Base-by-base conservation (phyloP, 2,329 filamentous ascomycete species). In the Gyromitra esculenta region DNA sequence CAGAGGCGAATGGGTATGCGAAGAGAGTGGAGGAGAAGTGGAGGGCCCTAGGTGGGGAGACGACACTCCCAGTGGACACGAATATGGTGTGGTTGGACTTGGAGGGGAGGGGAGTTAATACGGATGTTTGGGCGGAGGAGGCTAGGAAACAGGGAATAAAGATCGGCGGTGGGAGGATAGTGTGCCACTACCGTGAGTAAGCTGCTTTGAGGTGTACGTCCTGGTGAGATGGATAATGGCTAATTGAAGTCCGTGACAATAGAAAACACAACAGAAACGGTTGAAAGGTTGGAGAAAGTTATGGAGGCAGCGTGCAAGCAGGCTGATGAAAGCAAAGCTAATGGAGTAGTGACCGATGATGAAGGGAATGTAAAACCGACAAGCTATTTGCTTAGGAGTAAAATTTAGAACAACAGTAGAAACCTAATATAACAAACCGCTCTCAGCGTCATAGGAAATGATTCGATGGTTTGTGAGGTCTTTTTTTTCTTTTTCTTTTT, bases 31-130 rank as follows among this genome's bases (percentile, higher is more conserved):
- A 87, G 35, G 84, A 86, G 41, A 83, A 91, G 79, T 97, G 93
- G 93, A 87, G 85, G 4, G 84, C 84, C 15, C 85, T 90, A 66
- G 93, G 93, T 3, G 93, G 93, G 0, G 89, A 88, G 83, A 84
- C 93, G 73, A 83, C 86, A 21, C 86, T 90, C 75, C 91, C 91
- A 0, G 90, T 92, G 0, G 90, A 97, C 82, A 96, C 93, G n/a
- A 97, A 97, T 84, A 96, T 97, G 92, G 89, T 93, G 43, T 97
- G 92, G 93, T 81, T 96, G 74, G 91, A 96, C 82, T 85, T 96
- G 15, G 87, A 89, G 39, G 87, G 87, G 0, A 87, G 88, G 9
- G 88, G 88, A 0, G 82, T 90, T 41, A 84, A 85, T 1, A 82
- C 82, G 3, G 85, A 87, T 66, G 85, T 68, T 60, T 79, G 87